Base-by-base conservation (phyloP, 805 yeast genomes). In the Myxozyma neotropica region DNA sequence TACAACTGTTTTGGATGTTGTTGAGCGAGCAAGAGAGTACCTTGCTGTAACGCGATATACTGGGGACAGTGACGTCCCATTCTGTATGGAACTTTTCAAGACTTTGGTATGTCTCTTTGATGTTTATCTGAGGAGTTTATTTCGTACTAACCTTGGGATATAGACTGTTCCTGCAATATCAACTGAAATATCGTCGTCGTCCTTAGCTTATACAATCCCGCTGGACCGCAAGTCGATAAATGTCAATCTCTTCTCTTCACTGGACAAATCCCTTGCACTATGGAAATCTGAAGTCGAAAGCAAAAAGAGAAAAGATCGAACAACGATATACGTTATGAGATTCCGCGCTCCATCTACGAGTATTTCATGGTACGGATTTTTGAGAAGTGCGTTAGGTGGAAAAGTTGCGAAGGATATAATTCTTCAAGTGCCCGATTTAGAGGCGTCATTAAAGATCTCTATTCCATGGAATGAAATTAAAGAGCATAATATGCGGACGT, bases 21-120 rank as follows among this genome's bases (percentile, higher is more conserved):
- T 78, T 8, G 92, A 88, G 58, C 74, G 90, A 49, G 90, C 97
- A 94, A 83, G 80, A 61, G 97, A 92, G 70, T 89, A 84, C 69
- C 75, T 83, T 27, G 86, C 88, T 1, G 89, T 88, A 1, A 85
- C 87, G 0, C 75, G 93, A 59, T 80, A 82, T n/a, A 83, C 88
- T 0, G 84, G 82, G 15, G 73, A 78, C 58, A 49, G 68, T 38
- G 76, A 74, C 1, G 72, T 75, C 8, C 92, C 95, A 0, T 69
- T 89, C 0, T 70, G 77, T 2, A 60, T 90, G 1, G 91, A 90
- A 67, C 81, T 91, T 60, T 86, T 83, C 72, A 80, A 79, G 12
- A 72, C 74, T 2, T 72, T 53, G 54, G 63, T 57, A 38, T 36
- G 59, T 51, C 6, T 29, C 6, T 26, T 17, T 19, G 15, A 8